These are phyloP conservation scores for Macrophomina phaseolina DNA, from an alignment of 2,329 filamentous ascomycete genomes.

Conservation along the genomic window DNA sequence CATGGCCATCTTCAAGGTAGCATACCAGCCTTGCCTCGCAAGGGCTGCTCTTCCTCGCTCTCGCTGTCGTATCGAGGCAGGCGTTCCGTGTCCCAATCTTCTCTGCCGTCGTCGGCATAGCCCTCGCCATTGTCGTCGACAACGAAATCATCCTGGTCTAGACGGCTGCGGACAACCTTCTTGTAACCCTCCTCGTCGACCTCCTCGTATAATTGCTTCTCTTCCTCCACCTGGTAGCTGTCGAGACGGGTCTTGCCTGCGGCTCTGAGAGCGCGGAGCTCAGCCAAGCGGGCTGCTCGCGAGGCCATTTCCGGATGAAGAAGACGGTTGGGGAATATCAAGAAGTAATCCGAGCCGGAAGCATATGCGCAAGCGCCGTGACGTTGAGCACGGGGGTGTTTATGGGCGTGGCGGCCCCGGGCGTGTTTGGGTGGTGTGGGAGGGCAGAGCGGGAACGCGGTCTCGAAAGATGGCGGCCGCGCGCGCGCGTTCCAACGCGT, in stretches of 20 bases:
- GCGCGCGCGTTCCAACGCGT: slow-evolving; percentile 9
- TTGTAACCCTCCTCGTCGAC: slow-evolving; percentile 95
- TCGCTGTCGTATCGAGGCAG: slow-evolving; percentile 69
- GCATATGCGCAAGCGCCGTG: slow-evolving; percentile 2
- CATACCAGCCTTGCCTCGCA: slow-evolving; percentile 64
- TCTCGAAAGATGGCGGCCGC: slow-evolving; percentile 16
- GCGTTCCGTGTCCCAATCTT: slow-evolving; percentile 68
- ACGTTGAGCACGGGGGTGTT: background rate
- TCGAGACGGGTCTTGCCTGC: slow-evolving; percentile 91
- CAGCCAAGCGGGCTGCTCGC: slow-evolving; percentile 58
- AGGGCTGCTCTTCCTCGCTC: slow-evolving; percentile 71
- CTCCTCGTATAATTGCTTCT: slow-evolving; percentile 87
- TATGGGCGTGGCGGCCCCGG: background rate
- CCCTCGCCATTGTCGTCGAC: slow-evolving; percentile 98
- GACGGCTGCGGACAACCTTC: slow-evolving; percentile 85
- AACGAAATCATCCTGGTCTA: slow-evolving; percentile 96
- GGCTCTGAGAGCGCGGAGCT: slow-evolving; percentile 82
- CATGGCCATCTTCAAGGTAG: background rate
- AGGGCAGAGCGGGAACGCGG: background rate
- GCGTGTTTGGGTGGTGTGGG: slow-evolving; percentile 5
- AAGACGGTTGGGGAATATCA: background rate
- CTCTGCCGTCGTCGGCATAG: slow-evolving; percentile 94
- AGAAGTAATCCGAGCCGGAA: background rate
- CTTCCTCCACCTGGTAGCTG: slow-evolving; percentile 84
- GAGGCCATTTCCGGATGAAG: slow-evolving; percentile 38